Evolutionary conservation across 2,329 filamentous ascomycete genomes (phyloP), one percentile per base, ranked within the genome.

Genomic region (Diaporthe velutina): DNA sequence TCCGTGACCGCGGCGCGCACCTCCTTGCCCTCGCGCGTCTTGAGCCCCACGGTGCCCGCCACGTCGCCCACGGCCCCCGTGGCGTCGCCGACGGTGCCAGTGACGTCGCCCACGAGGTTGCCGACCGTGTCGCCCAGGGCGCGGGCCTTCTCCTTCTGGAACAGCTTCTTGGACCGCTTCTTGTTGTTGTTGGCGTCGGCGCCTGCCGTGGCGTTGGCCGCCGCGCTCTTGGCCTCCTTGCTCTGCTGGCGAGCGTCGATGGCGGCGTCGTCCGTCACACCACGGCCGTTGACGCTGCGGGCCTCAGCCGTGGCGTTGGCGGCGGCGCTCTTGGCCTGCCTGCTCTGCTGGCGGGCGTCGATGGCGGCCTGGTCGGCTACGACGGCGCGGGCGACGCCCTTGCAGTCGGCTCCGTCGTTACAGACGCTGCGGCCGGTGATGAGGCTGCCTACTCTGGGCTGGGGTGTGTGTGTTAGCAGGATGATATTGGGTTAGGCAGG

Each of bases 381-480:
- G 7, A 30, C 45, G 45, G 64, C 64, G 30, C 64, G 64, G 64
- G 64, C 64, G 64, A 52, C 45, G 30, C 35, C 30, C 61, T 50
- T 35, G 61, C 61, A 67, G n/a, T 61, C 13, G n/a, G n/a, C 30
- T 50, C 42, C 4, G 57, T 15, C n/a, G 61, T 50, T 67, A 42
- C 61, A 67, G 42, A 67, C 42, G 42, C 64, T 50, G 33, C 45
- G 45, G 22, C 33, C 64, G 25, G 45, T 67, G 5, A 67, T 33
- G 45, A 67, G 33, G n/a, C n/a, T 67, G 12, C 45, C 45, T 38
- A 67, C 64, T 25, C 10, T 17, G 64, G 64, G 64, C 64, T 67
- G 12, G 15, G 45, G 45, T 15, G 19, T 38, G 45, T 15, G 19
- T 38, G 45, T 67, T 52, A 67, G 64, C 33, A 13, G 2, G 19